Percentiles rank a stretch among this genome's conserved stretches.
These are phyloP conservation scores for Kewa caespitosa DNA, from an alignment of 179 eudicot genomes.

Conservation along the genomic window DNA sequence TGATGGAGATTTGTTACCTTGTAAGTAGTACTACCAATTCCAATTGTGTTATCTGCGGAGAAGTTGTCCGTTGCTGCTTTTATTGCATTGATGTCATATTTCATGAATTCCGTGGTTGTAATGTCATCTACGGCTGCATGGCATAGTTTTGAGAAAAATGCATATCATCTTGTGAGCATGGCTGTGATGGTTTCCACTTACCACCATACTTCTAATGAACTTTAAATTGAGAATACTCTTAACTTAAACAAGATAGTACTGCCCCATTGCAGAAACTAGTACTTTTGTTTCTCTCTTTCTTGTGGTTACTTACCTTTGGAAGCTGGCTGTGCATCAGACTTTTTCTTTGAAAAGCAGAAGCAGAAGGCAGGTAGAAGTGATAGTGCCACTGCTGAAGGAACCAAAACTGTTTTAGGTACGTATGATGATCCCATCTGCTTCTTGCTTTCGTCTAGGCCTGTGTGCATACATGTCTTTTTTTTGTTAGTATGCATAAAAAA, in stretches of 20 bases:
- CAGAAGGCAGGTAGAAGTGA: background rate
- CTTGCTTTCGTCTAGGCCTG: background rate
- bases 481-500: background rate
- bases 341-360: background rate
- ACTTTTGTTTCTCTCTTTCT: background rate
- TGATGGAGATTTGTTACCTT: no score
- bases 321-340: background rate
- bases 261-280: background rate
- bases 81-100: background rate
- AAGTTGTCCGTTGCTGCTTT: background rate
- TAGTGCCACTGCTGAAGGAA: background rate
- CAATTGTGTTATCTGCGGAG: background rate
- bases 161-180: background rate
- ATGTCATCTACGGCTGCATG: slow-evolving; percentile 2
- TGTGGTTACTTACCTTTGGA: background rate
- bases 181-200: background rate
- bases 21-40: background rate
- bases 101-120: background rate
- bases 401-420: background rate
- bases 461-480: background rate
- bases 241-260: background rate
- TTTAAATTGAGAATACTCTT: background rate
- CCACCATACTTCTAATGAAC: background rate
- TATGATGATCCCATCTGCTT: background rate
- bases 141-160: background rate